phyloP scores from a whole-genome alignment of 2,329 filamentous ascomycete species.

The Teratosphaeria gauchensis region DNA sequence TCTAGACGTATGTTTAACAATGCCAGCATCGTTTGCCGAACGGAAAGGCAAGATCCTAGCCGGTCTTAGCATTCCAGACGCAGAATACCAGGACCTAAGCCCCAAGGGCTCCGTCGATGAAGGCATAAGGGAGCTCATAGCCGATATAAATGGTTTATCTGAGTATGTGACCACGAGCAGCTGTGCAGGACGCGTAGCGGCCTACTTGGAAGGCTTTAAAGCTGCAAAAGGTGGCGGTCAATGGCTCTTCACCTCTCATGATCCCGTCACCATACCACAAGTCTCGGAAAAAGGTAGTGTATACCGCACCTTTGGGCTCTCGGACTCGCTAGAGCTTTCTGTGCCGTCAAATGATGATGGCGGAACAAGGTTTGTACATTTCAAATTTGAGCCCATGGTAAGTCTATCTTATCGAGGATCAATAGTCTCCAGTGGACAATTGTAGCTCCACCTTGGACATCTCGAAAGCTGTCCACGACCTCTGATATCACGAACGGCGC shows the following conservation, averaged over 20 bases:
- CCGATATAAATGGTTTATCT: slow-evolving; percentile 62
- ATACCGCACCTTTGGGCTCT: slow-evolving; percentile 11
- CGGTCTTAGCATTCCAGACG: slow-evolving; percentile 57
- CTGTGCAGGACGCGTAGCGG: slow-evolving; percentile 76
- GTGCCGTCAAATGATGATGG: slow-evolving; percentile 2
- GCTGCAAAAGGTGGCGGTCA: slow-evolving; percentile 78
- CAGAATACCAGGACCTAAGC: slow-evolving; percentile 70
- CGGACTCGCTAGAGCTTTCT: background rate
- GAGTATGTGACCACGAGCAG: slow-evolving; percentile 88
- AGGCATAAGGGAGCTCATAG: slow-evolving; percentile 67
- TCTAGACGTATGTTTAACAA: background rate
- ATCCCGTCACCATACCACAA: slow-evolving; percentile 43
- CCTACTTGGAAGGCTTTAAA: slow-evolving; percentile 64
- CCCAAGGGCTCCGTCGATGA: slow-evolving; percentile 82
- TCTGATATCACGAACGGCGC: background rate
- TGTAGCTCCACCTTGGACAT: background rate
- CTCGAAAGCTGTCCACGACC: background rate
- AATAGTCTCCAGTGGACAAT: background rate
- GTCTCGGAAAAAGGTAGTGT: slow-evolving; percentile 8
- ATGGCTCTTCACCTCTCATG: slow-evolving; percentile 86
- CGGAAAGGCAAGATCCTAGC: slow-evolving; percentile 67
- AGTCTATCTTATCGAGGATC: slow-evolving; percentile 21
- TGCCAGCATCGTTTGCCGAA: slow-evolving; percentile 25
- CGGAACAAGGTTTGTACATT: slow-evolving; percentile 50
- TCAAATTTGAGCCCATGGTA: slow-evolving; percentile 95